A percentile compares a stretch with the other conserved stretches of the same genome.
These are phyloP conservation scores for Agrocybe praecox DNA, from an alignment of 768 basidiomycete species.

Conservation along the genomic window DNA sequence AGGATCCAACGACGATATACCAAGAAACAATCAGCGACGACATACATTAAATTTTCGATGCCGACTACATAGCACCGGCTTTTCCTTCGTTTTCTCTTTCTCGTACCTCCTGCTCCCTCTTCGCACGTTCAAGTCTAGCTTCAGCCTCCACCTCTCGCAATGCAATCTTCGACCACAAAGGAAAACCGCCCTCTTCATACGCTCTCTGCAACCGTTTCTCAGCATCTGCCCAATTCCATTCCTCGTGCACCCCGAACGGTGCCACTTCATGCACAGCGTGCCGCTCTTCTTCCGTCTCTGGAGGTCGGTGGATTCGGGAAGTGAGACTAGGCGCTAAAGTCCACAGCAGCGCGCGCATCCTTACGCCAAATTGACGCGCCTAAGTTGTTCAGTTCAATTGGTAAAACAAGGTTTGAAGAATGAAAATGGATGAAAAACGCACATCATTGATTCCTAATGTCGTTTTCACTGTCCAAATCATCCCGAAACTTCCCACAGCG, in stretches of 20 bases:
- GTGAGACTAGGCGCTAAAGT: constrained; percentile 50
- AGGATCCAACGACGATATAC: too few relatives aligned
- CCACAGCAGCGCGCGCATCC: constrained; percentile 54
- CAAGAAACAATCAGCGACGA: too few relatives aligned
- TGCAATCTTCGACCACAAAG: constrained; percentile 54
- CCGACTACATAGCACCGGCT: too few relatives aligned
- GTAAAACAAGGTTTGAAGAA: background rate
- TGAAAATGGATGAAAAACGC: constrained; percentile 21
- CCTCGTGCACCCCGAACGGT: constrained; percentile 23
- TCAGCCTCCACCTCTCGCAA: constrained; percentile 62
- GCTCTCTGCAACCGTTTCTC: constrained; percentile 55
- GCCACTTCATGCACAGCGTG: constrained; percentile 7
- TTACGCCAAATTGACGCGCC: constrained; percentile 60
- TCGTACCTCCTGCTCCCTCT: constrained; percentile 26
- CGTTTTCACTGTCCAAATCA: constrained; percentile 52
- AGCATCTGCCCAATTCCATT: constrained; percentile 57
- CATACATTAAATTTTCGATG: too few relatives aligned
- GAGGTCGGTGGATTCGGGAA: constrained; percentile 50
- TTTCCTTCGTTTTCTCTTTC: too few relatives aligned
- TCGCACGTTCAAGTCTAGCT: constrained; percentile 47
- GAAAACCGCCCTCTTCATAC: constrained; percentile 60
- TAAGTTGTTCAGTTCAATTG: constrained; percentile 19
- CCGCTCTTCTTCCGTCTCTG: constrained; percentile 32
- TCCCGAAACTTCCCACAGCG: constrained; percentile 40
- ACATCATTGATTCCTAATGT: constrained; percentile 60